Evolutionary conservation across 306 rosid species (phyloP), one percentile per base, ranked within the genome.

Genomic region (Acmispon strigosus): DNA sequence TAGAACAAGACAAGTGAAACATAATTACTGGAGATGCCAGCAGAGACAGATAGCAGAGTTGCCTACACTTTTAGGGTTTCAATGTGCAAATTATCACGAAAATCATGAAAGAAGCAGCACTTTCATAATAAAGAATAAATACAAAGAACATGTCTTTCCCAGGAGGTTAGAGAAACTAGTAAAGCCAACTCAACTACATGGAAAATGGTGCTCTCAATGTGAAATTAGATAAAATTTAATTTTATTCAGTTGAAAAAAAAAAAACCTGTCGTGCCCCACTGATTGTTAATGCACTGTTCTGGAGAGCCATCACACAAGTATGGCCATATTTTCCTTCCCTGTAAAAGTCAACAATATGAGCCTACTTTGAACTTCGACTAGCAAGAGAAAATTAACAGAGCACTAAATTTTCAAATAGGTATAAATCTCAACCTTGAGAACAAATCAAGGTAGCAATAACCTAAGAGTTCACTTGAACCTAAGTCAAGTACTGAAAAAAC

Each of bases 281-380:
- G 71, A 44, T 70, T 75, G 83, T 80, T 77, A 78, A 83, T 77
- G 91, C 96, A 83, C 87, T 84, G 75, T 91, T 94, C 84, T 94
- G 99, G 72, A 94, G 91, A 80, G 96, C 87, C 83, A 94, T 83
- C 78, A 87, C 96, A 83, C 96, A 91, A 22, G 87, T 86, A 70
- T 91, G 92, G 69, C 78, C 80, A 76, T 86, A 94, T 80, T 94
- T 94, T 66, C 89, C 96, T 78, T 89, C 88, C 89, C 97, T 94
- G 86, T 75, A 43, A 74, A 68, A 75, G 65, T 24, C 48, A 59
- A 77, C 41, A 83, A 62, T 10, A 72, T 15, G 65, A 78, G 47
- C 62, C 34, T 56, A 41, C 48, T 59, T 77, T 72, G 32, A 72
- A 73, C 19, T 79, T 75, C 55, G 62, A 77, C 32, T 24, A 18